Evolutionary conservation across 2,329 filamentous ascomycete genomes (phyloP).

Genomic region (Clonostachys rhizophaga): DNA sequence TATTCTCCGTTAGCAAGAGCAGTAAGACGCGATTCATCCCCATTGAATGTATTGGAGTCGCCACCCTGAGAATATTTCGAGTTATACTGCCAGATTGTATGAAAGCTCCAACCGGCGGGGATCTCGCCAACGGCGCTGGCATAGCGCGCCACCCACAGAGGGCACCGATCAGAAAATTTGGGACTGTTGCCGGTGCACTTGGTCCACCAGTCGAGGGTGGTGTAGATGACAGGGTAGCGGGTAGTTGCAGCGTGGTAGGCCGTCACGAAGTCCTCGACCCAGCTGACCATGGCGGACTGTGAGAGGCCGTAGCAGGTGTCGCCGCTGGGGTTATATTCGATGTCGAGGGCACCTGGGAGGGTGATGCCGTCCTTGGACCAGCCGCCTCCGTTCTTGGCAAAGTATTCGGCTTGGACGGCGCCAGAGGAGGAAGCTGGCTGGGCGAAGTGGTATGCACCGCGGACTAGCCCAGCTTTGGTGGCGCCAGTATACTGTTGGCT

Average conservation of each 20-base stretch:
- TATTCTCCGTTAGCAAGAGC: conserved; percentile 1
- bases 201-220: conserved; percentile 46
- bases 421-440: conserved; percentile 36
- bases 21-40: conserved; percentile 11
- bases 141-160: conserved; percentile 40
- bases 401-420: conserved; percentile 43
- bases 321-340: conserved; percentile 36
- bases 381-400: conserved; percentile 45
- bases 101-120: conserved; percentile 43
- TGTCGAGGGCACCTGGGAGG: conserved; percentile 51
- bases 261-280: conserved; percentile 46
- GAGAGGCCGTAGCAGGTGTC: conserved; percentile 39
- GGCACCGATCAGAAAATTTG: conserved; percentile 37
- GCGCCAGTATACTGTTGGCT: conserved; percentile 41
- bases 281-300: conserved; percentile 35
- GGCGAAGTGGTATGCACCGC: conserved; percentile 52
- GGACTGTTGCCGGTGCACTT: conserved; percentile 42
- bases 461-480: conserved; percentile 44
- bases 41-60: conserved; percentile 48
- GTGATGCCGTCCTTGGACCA: conserved; percentile 48
- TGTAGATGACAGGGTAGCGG: conserved; percentile 46
- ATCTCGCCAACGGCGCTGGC: conserved; percentile 29
- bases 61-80: conserved; percentile 44
- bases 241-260: conserved; percentile 38
- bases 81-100: conserved; percentile 52